Conservation (phyloP, 495 filamentous ascomycete genomes). For the Schizothecium vesticola region DNA sequence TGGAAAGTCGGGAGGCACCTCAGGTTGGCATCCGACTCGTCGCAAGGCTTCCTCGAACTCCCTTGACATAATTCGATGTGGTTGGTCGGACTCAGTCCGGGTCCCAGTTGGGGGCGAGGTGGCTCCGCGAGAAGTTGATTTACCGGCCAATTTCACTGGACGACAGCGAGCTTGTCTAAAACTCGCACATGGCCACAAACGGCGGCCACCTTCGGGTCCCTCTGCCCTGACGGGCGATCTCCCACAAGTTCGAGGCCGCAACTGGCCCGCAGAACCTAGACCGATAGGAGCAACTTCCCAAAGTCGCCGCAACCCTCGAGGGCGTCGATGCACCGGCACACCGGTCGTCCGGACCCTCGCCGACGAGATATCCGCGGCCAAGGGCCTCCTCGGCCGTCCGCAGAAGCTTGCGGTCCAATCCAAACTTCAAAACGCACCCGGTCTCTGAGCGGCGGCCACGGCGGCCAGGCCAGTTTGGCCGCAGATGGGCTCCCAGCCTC, state of each 20-base stretch:
- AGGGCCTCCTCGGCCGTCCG: background rate
- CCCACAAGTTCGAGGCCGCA: constrained; percentile 2
- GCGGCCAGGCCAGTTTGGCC: background rate
- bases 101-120: constrained; percentile 14
- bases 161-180: constrained; percentile 18
- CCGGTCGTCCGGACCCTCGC: background rate
- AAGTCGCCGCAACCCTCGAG: background rate
- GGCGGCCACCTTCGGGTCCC: constrained; percentile 1
- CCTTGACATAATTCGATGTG: constrained; percentile 11
- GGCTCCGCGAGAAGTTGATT: constrained; percentile 12
- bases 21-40: constrained; percentile 12
- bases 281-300: background rate
- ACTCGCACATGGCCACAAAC: constrained; percentile 12
- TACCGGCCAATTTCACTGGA: constrained; percentile 19
- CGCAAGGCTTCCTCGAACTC: constrained; percentile 10
- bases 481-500: background rate
- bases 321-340: background rate
- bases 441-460: background rate
- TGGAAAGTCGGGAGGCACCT: background rate
- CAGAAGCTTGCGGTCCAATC: background rate
- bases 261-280: background rate
- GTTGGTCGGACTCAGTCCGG: constrained; percentile 19
- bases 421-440: background rate
- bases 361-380: background rate
- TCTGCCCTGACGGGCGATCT: constrained; percentile 5